Evolutionary conservation across 2,329 filamentous ascomycete species (phyloP).

Genomic region (Penicillium sp.): DNA sequence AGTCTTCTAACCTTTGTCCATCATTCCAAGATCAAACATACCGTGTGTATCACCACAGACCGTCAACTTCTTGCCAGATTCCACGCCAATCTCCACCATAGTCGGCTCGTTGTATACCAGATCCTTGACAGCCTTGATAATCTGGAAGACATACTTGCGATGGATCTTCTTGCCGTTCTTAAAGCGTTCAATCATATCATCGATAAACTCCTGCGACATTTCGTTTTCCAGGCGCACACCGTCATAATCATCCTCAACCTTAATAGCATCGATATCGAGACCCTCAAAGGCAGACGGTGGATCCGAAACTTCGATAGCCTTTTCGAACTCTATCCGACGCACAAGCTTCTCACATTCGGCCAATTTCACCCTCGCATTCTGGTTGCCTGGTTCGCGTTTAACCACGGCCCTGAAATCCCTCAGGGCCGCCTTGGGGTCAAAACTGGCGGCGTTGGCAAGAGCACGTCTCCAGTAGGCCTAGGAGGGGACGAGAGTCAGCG

Average conservation of each 20-base stretch:
- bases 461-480: slow-evolving; percentile 93
- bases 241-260: slow-evolving; percentile 78
- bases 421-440: slow-evolving; percentile 80
- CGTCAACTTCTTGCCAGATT: slow-evolving; percentile 71
- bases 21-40: slow-evolving; percentile 34
- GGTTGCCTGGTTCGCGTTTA: slow-evolving; percentile 78
- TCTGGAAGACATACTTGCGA: slow-evolving; percentile 96
- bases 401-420: slow-evolving; percentile 90
- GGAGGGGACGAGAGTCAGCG: slow-evolving; percentile 4
- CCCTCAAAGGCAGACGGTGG: slow-evolving; percentile 88
- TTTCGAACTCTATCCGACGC: slow-evolving; percentile 84
- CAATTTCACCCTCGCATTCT: slow-evolving; percentile 83
- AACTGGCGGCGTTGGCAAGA: slow-evolving; percentile 82
- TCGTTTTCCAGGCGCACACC: slow-evolving; percentile 67
- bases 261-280: slow-evolving; percentile 79
- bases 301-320: slow-evolving; percentile 88
- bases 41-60: slow-evolving; percentile 97
- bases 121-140: slow-evolving; percentile 82
- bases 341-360: slow-evolving; percentile 94
- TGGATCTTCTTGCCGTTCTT: slow-evolving; percentile 93
- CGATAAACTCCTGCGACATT: slow-evolving; percentile 96
- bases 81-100: slow-evolving; percentile 89
- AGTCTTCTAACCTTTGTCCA: neutral
- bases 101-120: slow-evolving; percentile 89
- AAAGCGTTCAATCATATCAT: slow-evolving; percentile 95